A percentile compares a stretch with the other conserved stretches of the same genome.
These are phyloP conservation scores for Microglena sp. DNA, from an alignment of 139 green algal species.

Conservation along the genomic window DNA sequence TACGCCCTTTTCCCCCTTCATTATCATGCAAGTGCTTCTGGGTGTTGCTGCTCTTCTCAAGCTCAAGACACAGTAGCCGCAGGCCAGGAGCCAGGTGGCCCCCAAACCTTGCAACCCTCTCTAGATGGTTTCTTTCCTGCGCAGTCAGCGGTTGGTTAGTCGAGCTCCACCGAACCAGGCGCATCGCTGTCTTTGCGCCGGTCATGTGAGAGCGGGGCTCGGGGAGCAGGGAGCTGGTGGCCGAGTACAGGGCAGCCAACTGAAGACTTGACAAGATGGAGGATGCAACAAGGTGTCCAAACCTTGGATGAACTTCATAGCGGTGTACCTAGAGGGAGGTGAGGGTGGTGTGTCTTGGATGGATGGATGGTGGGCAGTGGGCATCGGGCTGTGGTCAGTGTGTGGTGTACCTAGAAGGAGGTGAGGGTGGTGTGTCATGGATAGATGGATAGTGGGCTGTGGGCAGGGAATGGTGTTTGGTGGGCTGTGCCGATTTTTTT, in stretches of 20 bases:
- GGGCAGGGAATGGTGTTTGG: too few relatives aligned
- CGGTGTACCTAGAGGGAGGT: conserved; percentile 31
- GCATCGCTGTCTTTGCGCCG: conserved; percentile 33
- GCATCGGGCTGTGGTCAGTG: too few relatives aligned
- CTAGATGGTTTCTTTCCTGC: conserved; percentile 22
- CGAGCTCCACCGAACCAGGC: conserved; percentile 39
- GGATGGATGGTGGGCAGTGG: too few relatives aligned
- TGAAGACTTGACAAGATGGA: conserved; percentile 31
- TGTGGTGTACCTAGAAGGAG: conserved; percentile 26
- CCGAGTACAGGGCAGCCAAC: conserved; percentile 55
- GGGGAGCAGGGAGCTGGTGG: conserved; percentile 35
- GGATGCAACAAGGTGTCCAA: conserved; percentile 27
- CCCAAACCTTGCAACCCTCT: neutral
- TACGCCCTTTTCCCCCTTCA: too few relatives aligned
- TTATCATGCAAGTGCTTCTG: too few relatives aligned
- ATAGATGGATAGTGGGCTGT: too few relatives aligned
- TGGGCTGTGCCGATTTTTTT: too few relatives aligned
- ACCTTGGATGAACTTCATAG: conserved; percentile 38
- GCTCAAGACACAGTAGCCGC: conserved; percentile 18
- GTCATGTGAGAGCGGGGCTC: conserved; percentile 30
- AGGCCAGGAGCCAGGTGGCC: conserved; percentile 29
- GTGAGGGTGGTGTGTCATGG: too few relatives aligned
- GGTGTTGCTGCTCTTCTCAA: conserved; percentile 23
- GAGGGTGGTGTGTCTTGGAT: too few relatives aligned
- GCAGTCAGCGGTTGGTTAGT: conserved; percentile 23